Base-by-base conservation (phyloP, 2,329 filamentous ascomycete species). In the Clonostachys solani region DNA sequence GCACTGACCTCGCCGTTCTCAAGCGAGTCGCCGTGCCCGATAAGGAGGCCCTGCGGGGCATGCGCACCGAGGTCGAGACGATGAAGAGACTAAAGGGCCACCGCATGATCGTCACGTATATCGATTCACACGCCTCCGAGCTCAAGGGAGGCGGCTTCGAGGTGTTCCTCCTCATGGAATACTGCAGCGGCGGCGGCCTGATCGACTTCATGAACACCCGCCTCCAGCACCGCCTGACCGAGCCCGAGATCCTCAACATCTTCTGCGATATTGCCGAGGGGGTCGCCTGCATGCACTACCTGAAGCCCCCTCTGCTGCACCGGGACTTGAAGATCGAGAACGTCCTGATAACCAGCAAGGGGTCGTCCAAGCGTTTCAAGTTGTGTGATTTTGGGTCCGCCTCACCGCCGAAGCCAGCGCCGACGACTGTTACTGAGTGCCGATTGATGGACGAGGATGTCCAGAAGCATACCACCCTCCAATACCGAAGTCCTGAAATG, bases 181-280 rank as follows among this genome's bases (percentile, higher is more conserved):
- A 86, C 68, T 99, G 94, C 72, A 84, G 87, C 60, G 94, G 94
- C 44, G 94, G 94, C 54, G 92, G 94, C 35, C 72, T 99, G 63
- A 99, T 99, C 64, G 94, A 99, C 71, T 99, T 97, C 66, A 99
- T 99, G 94, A 99, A 99, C 70, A 99, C 94, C 35, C 83, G 94
- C 46, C 73, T 99, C 59, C 94, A 99, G 70, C 92, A 99, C 66
- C 87, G 94, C 44, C 77, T 99, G 67, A 99, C 92, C 35, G 94
- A 99, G 72, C 92, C 94, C 44, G 94, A 99, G 74, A 96, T 99
- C 57, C 74, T 99, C 58, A 87, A 92, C 73, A 97, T 99, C 68
- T 97, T 99, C 70, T 87, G 87, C 45, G 94, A 99, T 65, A 89
- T 96, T 47, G 88, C 92, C 43, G 92, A 97, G 71, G 94, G 94